Evolutionary conservation across 208 protist species (phyloP).

Genomic region (Plasmodiophora brassicae): DNA sequence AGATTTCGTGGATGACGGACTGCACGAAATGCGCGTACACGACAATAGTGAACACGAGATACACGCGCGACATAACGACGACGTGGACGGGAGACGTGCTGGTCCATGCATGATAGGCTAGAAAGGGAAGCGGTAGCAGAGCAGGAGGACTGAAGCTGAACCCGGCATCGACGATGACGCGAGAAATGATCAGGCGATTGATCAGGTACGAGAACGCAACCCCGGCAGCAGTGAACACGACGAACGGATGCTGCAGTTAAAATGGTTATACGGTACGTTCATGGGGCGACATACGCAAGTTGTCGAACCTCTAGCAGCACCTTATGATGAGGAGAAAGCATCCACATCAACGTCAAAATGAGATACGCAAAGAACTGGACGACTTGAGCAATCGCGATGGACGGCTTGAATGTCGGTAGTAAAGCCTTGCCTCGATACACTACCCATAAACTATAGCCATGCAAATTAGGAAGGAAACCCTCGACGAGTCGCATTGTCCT

Average conservation of each 20-base stretch:
- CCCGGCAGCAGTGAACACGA: background rate
- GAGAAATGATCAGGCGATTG: background rate
- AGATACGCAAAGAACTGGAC: background rate
- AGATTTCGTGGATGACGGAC: background rate
- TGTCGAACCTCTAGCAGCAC: background rate
- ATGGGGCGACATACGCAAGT: background rate
- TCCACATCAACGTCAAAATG: background rate
- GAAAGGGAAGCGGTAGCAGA: background rate
- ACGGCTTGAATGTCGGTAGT: too few relatives aligned
- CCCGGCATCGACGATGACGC: background rate
- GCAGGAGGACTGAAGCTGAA: background rate
- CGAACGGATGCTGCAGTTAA: background rate
- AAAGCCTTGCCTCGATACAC: too few relatives aligned
- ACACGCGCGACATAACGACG: background rate
- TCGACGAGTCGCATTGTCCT: background rate
- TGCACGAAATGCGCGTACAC: background rate
- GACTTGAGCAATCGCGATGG: background rate
- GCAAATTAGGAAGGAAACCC: too few relatives aligned
- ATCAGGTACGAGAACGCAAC: slow-evolving; percentile 11
- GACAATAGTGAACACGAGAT: background rate
- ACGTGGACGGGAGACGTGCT: background rate
- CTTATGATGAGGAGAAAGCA: background rate
- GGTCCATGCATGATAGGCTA: background rate
- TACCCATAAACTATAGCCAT: too few relatives aligned
- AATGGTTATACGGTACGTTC: too few relatives aligned